Percentiles rank a stretch among this genome's conserved stretches.
phyloP scores from a whole-genome alignment of 768 basidiomycete species.

The Crassisporium funariophilum region DNA sequence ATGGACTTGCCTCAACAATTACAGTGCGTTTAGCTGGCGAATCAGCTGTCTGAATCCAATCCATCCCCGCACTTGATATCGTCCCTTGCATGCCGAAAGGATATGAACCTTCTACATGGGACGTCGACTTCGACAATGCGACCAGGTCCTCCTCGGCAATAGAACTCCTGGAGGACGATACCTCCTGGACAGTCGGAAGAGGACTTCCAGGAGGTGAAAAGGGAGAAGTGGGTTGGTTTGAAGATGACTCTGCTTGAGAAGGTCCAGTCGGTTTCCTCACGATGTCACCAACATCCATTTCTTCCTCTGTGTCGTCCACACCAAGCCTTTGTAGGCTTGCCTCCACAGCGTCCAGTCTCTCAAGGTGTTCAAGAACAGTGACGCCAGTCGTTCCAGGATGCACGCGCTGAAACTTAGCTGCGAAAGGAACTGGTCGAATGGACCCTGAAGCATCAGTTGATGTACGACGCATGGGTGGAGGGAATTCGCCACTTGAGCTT shows the following conservation, averaged over 20 bases:
- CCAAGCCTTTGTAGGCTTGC: constrained; percentile 77
- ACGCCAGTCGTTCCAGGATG: constrained; percentile 89
- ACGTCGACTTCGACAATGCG: constrained; percentile 75
- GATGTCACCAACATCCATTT: constrained; percentile 63
- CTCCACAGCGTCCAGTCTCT: constrained; percentile 81
- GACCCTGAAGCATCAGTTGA: constrained; percentile 65
- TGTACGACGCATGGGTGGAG: constrained; percentile 66
- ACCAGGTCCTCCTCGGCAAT: constrained; percentile 72
- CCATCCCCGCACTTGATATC: constrained; percentile 35
- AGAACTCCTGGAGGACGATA: constrained; percentile 53
- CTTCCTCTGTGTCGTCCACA: constrained; percentile 51
- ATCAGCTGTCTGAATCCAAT: constrained; percentile 48
- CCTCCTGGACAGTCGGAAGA: constrained; percentile 58
- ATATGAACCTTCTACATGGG: constrained; percentile 61
- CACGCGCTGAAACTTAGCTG: constrained; percentile 80
- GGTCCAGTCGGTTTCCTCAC: constrained; percentile 11
- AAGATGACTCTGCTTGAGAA: constrained; percentile 26
- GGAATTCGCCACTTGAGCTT: constrained; percentile 71
- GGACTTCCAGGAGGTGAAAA: constrained; percentile 66
- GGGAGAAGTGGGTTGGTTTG: constrained; percentile 40
- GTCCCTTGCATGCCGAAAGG: constrained; percentile 37
- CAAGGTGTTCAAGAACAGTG: constrained; percentile 81
- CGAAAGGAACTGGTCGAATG: constrained; percentile 78
- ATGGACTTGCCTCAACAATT: constrained; percentile 65
- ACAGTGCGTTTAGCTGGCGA: constrained; percentile 56